Evolutionary conservation across 176 grass and related monocot genomes (phyloP).

Genomic region (Aechmea fasciata): DNA sequence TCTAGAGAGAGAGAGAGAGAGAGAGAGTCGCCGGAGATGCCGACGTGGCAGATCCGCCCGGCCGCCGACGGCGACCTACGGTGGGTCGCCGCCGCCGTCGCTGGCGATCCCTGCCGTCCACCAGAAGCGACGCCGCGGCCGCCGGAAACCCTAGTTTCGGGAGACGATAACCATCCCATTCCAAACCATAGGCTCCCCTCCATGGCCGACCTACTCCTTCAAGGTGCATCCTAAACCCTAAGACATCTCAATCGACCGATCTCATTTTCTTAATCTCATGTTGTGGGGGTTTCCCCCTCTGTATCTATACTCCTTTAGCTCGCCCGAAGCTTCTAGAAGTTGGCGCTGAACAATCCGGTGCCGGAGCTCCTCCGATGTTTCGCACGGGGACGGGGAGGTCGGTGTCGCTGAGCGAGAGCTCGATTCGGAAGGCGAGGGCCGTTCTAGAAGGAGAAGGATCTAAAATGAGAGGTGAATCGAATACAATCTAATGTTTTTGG

Average conservation of each 20-base stretch:
- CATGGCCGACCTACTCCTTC: conserved; percentile 23
- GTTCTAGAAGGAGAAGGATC: conserved; percentile 44
- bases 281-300: neutral
- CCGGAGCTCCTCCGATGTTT: conserved; percentile 28
- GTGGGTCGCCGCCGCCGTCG: conserved; percentile 5
- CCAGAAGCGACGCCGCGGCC: neutral
- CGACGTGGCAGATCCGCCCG: conserved; percentile 27
- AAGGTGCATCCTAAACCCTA: conserved; percentile 13
- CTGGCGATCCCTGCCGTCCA: neutral
- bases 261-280: neutral
- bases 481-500: conserved; percentile 1
- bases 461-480: conserved; percentile 35
- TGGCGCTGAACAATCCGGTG: neutral
- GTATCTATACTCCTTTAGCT: conserved; percentile 18
- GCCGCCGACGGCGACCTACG: conserved; percentile 18
- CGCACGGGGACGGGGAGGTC: conserved; percentile 29
- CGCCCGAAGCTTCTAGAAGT: conserved; percentile 10
- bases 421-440: conserved; percentile 37
- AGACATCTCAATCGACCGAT: neutral
- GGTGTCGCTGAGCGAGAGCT: conserved; percentile 46
- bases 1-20: neutral
- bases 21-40: conserved; percentile 5
- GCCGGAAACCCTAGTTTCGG: conserved; percentile 11
- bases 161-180: neutral
- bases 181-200: conserved; percentile 11